Base-by-base conservation (phyloP, 164 flowering plant genomes). In the Warburgia ugandensis region DNA sequence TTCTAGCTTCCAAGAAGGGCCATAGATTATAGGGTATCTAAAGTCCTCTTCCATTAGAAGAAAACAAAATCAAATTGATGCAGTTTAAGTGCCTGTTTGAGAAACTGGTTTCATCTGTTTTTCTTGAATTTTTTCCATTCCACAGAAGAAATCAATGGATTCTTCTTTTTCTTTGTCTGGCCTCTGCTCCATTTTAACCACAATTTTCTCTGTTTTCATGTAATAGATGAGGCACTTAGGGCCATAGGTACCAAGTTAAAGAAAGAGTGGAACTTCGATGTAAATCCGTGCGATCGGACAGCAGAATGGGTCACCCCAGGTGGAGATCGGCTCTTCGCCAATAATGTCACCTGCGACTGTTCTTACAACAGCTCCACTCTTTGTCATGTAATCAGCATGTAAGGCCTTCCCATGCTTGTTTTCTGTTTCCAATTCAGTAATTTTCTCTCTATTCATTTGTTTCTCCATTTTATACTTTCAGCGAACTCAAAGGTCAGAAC, bases 401-500 rank as follows among this genome's bases (percentile, higher is more conserved):
- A 54, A 37, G 56, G n/a, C 16, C 13, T 35, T 8, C 29, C 8
- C 17, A 12, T 17, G 5, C 16, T 28, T 7, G 11, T 36, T 17
- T 38, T 4, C 11, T 42, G 7, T 14, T 38, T 7, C 4, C 31
- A 14, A 38, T 39, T n/a, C 10, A 6, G 12, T 25, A 2, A 27
- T n/a, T 6, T 12, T 25, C 48, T 10, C 17, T 3, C n/a, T 26
- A 3, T n/a, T 35, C 22, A 1, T 23, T 7, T 37, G 11, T 27
- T 50, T 16, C 5, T 9, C 12, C 27, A 10, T 39, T 12, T 28
- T 8, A 2, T 2, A 19, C 25, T 16, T 38, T 19, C 21, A 56
- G 60, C 3, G 22, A 29, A 67, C 61, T 88, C 50, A 80, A 75
- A 65, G 66, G 74, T 52, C 63, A 77, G 13, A 79, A 74, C 59